phyloP scores from a whole-genome alignment of 1,139 yeast species.

The Nadsonia commutata region DNA sequence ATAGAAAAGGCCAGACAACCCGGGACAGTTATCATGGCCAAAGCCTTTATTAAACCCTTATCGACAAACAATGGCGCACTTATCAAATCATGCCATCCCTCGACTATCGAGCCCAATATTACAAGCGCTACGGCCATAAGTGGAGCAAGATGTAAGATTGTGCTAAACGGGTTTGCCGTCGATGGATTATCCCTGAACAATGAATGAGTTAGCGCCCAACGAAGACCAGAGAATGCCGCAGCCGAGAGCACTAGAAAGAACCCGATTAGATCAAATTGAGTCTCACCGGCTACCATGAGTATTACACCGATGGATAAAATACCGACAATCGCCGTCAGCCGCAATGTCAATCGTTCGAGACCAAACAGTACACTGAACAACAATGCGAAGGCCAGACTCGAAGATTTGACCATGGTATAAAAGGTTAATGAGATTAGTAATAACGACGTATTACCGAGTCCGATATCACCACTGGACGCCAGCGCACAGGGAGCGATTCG shows the following conservation, averaged over 20 bases:
- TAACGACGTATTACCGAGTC: conserved; percentile 76
- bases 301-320: conserved; percentile 73
- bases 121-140: conserved; percentile 57
- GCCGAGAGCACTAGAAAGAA: conserved; percentile 61
- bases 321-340: conserved; percentile 49
- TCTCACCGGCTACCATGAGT: conserved; percentile 57
- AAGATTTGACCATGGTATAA: conserved; percentile 87
- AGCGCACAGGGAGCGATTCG: conserved; percentile 72
- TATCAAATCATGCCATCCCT: conserved; percentile 45
- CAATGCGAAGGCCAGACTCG: conserved; percentile 73
- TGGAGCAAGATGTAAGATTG: conserved; percentile 76
- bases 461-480: conserved; percentile 88
- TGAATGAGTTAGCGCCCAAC: conserved; percentile 92
- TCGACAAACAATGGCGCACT: conserved; percentile 47
- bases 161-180: conserved; percentile 51
- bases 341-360: conserved; percentile 57
- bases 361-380: conserved; percentile 70
- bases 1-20: conserved; percentile 79
- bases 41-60: conserved; percentile 40
- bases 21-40: conserved; percentile 53
- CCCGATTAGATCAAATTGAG: conserved; percentile 36
- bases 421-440: conserved; percentile 65
- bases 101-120: conserved; percentile 44
- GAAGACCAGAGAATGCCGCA: conserved; percentile 68
- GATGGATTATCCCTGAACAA: conserved; percentile 44